Evolutionary conservation across 2,329 filamentous ascomycete species (phyloP).

Genomic region (Trichoderma arundinaceum): DNA sequence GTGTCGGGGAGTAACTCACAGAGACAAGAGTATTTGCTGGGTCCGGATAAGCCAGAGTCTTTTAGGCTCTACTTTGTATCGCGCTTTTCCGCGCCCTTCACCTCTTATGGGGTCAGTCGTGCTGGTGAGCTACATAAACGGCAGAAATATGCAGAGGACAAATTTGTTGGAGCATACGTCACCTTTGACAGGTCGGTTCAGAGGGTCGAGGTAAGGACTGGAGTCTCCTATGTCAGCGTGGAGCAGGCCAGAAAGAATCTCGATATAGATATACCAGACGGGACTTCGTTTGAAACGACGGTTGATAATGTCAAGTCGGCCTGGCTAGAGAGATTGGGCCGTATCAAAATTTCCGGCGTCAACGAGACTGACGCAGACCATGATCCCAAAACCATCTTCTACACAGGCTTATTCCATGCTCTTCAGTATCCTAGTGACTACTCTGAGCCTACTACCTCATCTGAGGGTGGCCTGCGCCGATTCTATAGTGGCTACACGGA

Average conservation of each 20-base stretch:
- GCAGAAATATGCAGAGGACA: conserved; percentile 40
- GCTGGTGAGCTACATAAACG: conserved; percentile 40
- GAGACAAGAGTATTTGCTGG: conserved; percentile 53
- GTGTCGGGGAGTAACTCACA: conserved; percentile 53
- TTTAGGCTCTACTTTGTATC: conserved; percentile 56
- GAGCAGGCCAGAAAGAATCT: conserved; percentile 54
- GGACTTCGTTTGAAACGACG: conserved; percentile 45
- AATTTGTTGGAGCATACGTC: conserved; percentile 50
- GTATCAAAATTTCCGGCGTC: conserved; percentile 50
- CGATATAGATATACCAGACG: conserved; percentile 49
- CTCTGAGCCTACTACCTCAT: conserved; percentile 48
- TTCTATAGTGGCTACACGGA: conserved; percentile 57
- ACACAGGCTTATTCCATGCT: conserved; percentile 53
- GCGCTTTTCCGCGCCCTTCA: conserved; percentile 52
- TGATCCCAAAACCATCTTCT: conserved; percentile 53
- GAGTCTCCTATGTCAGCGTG: conserved; percentile 53
- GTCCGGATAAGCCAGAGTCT: conserved; percentile 48
- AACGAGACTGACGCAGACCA: conserved; percentile 49
- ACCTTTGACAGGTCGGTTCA: conserved; percentile 42
- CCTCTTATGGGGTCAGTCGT: conserved; percentile 44
- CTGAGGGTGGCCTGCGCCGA: conserved; percentile 36
- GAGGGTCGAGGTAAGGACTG: conserved; percentile 52
- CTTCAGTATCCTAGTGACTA: conserved; percentile 56
- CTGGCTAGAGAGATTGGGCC: conserved; percentile 53
- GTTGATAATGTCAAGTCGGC: conserved; percentile 48